Base-by-base conservation (phyloP, 2,329 filamentous ascomycete genomes). In the Penicillium paneum region DNA sequence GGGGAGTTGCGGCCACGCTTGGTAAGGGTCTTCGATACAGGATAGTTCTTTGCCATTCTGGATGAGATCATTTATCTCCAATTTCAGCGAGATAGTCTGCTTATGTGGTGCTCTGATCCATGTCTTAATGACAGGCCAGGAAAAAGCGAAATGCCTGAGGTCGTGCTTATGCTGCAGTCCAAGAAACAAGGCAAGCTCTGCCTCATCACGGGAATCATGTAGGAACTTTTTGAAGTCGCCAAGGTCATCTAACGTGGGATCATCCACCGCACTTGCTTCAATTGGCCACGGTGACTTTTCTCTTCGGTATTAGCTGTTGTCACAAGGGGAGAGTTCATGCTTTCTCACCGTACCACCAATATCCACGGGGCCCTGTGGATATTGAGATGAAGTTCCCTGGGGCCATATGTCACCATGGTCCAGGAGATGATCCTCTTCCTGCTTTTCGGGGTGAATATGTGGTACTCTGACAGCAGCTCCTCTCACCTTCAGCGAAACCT, bases 121-220 rank as follows among this genome's bases (percentile, higher is more conserved):
- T 5, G 45, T 39, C 13, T 40, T 48, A 8, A 48, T 39, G 5
- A 48, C 17, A 5, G 45, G 45, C 45, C 35, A 48, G 35, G 45
- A 48, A 10, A 48, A 31, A 21, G 45, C 46, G 8, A 49, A 49
- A n/a, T 49, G 35, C 10, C 46, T 31, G 12, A 49, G 35, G 36
- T 49, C 46, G 8, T 24, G 13, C 41, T 41, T 49, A 36, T 31
- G 28, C 15, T 32, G n/a, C 3, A 49, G 28, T n/a, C 35, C 46
- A 26, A 49, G 26, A 7, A 32, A 40, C 3, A 40, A 12, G 11
- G 36, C 46, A 10, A 49, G 35, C n/a, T 41, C 13, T 32, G 46
- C 46, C 17, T 49, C 46, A 6, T 49, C 46, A 11, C 17, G 17
- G 5, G 35, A 41, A 17, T 41, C 46, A n/a, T 28, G 17, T 41